A percentile compares a stretch with the other conserved stretches of the same genome.
Conservation (phyloP, 768 basidiomycete genomes). For the Phylloporus rhodoxanthus region DNA sequence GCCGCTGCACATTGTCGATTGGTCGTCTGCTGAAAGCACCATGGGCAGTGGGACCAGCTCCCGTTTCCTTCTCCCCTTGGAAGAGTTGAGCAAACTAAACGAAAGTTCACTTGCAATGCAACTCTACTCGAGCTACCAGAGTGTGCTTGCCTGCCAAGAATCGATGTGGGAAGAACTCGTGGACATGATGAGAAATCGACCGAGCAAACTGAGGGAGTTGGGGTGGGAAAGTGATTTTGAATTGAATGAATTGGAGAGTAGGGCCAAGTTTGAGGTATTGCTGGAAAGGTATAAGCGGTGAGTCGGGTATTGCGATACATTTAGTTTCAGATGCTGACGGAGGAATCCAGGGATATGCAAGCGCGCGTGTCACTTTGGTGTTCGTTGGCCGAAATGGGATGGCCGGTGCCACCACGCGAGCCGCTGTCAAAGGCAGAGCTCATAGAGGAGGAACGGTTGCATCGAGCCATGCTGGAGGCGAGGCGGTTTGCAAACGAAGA, state of each 20-base stretch:
- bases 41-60: constrained; percentile 28
- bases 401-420: constrained; percentile 53
- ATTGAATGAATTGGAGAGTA: constrained; percentile 48
- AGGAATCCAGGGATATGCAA: constrained; percentile 52
- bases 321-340: constrained; percentile 1
- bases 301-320: constrained; percentile 17
- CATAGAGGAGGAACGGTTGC: constrained; percentile 58
- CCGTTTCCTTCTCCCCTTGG: constrained; percentile 34
- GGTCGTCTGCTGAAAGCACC: constrained; percentile 41
- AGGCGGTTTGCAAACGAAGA: constrained; percentile 46
- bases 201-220: constrained; percentile 45
- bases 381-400: constrained; percentile 53
- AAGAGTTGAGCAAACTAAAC: constrained; percentile 42
- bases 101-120: constrained; percentile 68
- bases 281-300: constrained; percentile 54
- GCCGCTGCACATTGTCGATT: constrained; percentile 42
- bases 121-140: constrained; percentile 56
- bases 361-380: constrained; percentile 59
- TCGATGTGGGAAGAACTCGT: constrained; percentile 74
- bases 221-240: constrained; percentile 73
- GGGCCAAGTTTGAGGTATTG: constrained; percentile 54
- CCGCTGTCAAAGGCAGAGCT: constrained; percentile 64
- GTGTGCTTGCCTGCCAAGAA: constrained; percentile 61
- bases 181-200: constrained; percentile 53
- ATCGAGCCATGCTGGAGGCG: constrained; percentile 57